Conservation (phyloP, 208 protist species). For the Leptomonas pyrrhocoris region DNA sequence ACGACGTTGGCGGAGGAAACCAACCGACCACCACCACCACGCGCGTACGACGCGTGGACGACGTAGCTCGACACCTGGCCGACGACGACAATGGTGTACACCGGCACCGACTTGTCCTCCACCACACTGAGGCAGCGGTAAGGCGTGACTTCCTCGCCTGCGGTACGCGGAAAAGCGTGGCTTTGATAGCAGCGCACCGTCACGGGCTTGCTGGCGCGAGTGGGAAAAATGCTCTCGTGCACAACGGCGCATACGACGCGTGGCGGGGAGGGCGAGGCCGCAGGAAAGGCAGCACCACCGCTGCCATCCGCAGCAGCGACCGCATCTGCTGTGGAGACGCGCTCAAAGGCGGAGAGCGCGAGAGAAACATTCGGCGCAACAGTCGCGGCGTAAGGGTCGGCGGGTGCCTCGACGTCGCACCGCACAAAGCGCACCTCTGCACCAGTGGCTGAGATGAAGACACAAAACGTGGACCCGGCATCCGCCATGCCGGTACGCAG, state of each 20-base stretch:
- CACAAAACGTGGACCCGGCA: constrained; percentile 25
- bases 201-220: constrained; percentile 3
- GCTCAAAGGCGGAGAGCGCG: constrained; percentile 67
- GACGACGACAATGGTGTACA: constrained; percentile 25
- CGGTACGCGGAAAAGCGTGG: constrained; percentile 11
- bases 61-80: constrained; percentile 10
- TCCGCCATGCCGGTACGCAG: constrained; percentile 13
- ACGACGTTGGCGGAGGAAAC: not conserved
- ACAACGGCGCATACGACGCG: constrained; percentile 27
- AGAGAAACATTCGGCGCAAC: constrained; percentile 44
- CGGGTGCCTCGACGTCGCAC: constrained; percentile 40
- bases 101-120: constrained; percentile 12
- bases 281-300: not conserved
- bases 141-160: not conserved
- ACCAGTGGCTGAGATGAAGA: constrained; percentile 34
- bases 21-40: constrained; percentile 1
- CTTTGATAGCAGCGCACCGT: constrained; percentile 36
- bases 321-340: constrained; percentile 15
- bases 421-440: constrained; percentile 42
- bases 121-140: constrained; percentile 11
- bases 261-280: not conserved
- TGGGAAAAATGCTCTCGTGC: constrained; percentile 41
- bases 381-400: constrained; percentile 28
- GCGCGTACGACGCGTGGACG: constrained; percentile 15
- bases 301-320: constrained; percentile 7